A percentile compares a stretch with the other conserved stretches of the same genome.
These are phyloP conservation scores for Plasmodium billcollinsi DNA, from an alignment of 169 alveolate species.

Conservation along the genomic window DNA sequence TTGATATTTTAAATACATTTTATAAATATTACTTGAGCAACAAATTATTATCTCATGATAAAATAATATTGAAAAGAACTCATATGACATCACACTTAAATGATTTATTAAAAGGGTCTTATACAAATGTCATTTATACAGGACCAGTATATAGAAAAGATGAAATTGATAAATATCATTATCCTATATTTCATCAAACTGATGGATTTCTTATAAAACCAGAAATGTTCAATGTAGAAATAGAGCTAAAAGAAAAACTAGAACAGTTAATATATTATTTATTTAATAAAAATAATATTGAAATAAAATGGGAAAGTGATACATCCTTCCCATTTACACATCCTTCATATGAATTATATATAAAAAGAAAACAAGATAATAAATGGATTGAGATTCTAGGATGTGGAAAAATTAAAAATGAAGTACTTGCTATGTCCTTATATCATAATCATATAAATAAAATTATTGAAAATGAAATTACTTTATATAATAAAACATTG, in stretches of 20 bases:
- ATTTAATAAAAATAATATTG: conserved; percentile 83
- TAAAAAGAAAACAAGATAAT: conserved; percentile 53
- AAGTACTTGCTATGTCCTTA: conserved; percentile 85
- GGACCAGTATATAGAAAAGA: conserved; percentile 95
- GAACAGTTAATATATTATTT: conserved; percentile 87
- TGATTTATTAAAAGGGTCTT: conserved; percentile 84
- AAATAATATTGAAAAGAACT: conserved; percentile 86
- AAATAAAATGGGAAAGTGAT: conserved; percentile 91
- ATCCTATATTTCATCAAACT: conserved; percentile 95
- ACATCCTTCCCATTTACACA: conserved; percentile 94
- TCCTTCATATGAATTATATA: conserved; percentile 93
- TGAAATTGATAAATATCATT: conserved; percentile 94
- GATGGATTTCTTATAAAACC: conserved; percentile 87
- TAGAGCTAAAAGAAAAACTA: conserved; percentile 82
- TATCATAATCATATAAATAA: conserved; percentile 43
- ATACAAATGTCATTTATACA: conserved; percentile 89
- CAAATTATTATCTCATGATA: conserved; percentile 64
- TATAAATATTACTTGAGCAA: conserved; percentile 77
- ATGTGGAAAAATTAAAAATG: conserved; percentile 92
- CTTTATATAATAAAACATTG: conserved; percentile 20
- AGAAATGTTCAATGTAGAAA: conserved; percentile 51
- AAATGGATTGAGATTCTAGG: conserved; percentile 92
- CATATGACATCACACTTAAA: conserved; percentile 93
- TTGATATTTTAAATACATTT: conserved; percentile 62
- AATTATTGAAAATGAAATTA: conserved; percentile 69